These are phyloP conservation scores for Priceomyces carsonii DNA, from an alignment of 805 yeast species.

Conservation along the genomic window DNA sequence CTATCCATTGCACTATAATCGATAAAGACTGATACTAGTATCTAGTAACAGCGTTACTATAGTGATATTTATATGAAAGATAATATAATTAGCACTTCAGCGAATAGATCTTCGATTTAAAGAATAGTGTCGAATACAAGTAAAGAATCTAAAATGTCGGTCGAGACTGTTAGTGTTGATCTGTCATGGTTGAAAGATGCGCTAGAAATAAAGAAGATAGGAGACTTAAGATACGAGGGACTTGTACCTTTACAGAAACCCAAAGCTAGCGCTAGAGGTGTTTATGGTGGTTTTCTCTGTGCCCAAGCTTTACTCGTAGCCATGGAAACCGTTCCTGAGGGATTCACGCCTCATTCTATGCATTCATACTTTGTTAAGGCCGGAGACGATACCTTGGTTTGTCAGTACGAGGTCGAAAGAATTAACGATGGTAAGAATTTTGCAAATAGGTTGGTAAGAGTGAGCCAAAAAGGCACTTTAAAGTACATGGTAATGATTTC, in stretches of 20 bases:
- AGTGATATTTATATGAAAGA: no score
- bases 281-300: slow-evolving; percentile 41
- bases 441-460: slow-evolving; percentile 33
- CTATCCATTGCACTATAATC: no score
- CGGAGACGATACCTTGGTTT: slow-evolving; percentile 29
- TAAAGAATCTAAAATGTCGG: slow-evolving; percentile 2
- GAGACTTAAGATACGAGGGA: slow-evolving; percentile 18
- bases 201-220: slow-evolving; percentile 10
- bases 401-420: slow-evolving; percentile 34
- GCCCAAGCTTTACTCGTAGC: slow-evolving; percentile 38
- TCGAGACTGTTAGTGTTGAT: background rate
- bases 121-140: no score
- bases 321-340: slow-evolving; percentile 27
- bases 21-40: no score
- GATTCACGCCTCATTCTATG: slow-evolving; percentile 42
- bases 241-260: slow-evolving; percentile 31
- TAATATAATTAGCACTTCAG: no score
- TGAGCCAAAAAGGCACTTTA: slow-evolving; percentile 28
- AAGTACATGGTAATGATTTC: slow-evolving; percentile 37
- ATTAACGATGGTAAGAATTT: slow-evolving; percentile 36
- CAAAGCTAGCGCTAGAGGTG: slow-evolving; percentile 29
- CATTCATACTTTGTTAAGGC: slow-evolving; percentile 42
- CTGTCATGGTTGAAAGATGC: slow-evolving; percentile 11
- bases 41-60: no score
- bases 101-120: no score